Conservation (phyloP, 352 stramenopile species). For the Phytophthora sansomeana region DNA sequence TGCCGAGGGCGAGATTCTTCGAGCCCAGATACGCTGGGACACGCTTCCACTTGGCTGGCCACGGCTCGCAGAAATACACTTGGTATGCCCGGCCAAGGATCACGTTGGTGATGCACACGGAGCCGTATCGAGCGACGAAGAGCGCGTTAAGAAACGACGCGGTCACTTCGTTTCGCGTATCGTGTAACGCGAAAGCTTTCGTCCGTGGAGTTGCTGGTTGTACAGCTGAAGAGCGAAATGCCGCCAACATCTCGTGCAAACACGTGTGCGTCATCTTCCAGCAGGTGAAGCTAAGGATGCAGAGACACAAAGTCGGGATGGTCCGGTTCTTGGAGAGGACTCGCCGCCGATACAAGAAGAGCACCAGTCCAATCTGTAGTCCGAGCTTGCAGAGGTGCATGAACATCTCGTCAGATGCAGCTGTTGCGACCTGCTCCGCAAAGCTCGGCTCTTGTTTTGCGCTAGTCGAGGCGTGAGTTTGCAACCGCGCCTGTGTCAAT, state of each 20-base stretch:
- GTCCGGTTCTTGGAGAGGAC: slow-evolving; percentile 41
- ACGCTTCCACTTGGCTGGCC: slow-evolving; percentile 53
- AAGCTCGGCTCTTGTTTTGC: slow-evolving; percentile 5
- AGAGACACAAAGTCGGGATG: slow-evolving; percentile 52
- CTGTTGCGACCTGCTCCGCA: slow-evolving; percentile 19
- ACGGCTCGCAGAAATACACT: slow-evolving; percentile 54
- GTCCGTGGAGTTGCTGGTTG: background rate
- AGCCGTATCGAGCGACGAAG: slow-evolving; percentile 51
- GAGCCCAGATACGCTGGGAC: slow-evolving; percentile 68
- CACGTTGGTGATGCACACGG: slow-evolving; percentile 39
- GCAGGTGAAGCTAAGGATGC: slow-evolving; percentile 51
- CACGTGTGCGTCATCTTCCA: slow-evolving; percentile 61
- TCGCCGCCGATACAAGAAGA: slow-evolving; percentile 53
- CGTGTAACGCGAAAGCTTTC: slow-evolving; percentile 7
- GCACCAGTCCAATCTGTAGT: slow-evolving; percentile 55
- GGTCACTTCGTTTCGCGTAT: slow-evolving; percentile 25
- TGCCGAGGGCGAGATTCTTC: slow-evolving; percentile 66
- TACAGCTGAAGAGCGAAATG: slow-evolving; percentile 1
- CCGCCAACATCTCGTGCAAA: slow-evolving; percentile 40
- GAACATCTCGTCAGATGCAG: slow-evolving; percentile 41
- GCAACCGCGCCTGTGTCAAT: slow-evolving; percentile 20
- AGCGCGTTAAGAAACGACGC: slow-evolving; percentile 57
- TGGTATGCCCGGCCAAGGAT: slow-evolving; percentile 62
- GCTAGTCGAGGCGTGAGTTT: slow-evolving; percentile 1
- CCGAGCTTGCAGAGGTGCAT: slow-evolving; percentile 47